Conservation (phyloP, 164 flowering plant species). For the Chimonanthus salicifolius region DNA sequence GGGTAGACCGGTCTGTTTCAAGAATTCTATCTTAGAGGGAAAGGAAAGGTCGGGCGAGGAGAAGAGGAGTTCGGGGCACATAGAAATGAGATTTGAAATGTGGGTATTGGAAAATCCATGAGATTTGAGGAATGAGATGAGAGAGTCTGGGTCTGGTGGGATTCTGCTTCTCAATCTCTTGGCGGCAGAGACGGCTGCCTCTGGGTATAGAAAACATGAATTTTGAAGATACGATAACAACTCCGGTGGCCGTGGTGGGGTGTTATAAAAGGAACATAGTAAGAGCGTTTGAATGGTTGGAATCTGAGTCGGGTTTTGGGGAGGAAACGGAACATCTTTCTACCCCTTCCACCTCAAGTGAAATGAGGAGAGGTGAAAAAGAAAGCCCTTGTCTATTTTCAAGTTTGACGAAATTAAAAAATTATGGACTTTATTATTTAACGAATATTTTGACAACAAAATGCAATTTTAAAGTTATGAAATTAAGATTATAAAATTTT, state of each 20-base stretch:
- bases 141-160: conserved; percentile 5
- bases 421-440: no score
- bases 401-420: no score
- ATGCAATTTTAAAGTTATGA: no score
- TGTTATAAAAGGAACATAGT: conserved; percentile 1
- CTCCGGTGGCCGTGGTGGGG: not conserved
- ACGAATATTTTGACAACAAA: no score
- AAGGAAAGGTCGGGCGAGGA: not conserved
- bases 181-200: not conserved
- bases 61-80: conserved; percentile 1
- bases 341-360: not conserved
- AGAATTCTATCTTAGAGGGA: conserved; percentile 19
- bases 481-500: no score
- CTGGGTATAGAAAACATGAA: conserved; percentile 6
- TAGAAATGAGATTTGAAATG: conserved; percentile 3
- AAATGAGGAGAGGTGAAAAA: not conserved
- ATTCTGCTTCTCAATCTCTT: not conserved
- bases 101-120: not conserved
- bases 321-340: no score
- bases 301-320: not conserved
- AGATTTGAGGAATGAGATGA: conserved; percentile 7
- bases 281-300: not conserved
- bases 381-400: no score
- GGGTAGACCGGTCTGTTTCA: conserved; percentile 15
- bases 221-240: not conserved